phyloP scores from a whole-genome alignment of 1,139 yeast species.

The Hanseniaspora gamundiae region DNA sequence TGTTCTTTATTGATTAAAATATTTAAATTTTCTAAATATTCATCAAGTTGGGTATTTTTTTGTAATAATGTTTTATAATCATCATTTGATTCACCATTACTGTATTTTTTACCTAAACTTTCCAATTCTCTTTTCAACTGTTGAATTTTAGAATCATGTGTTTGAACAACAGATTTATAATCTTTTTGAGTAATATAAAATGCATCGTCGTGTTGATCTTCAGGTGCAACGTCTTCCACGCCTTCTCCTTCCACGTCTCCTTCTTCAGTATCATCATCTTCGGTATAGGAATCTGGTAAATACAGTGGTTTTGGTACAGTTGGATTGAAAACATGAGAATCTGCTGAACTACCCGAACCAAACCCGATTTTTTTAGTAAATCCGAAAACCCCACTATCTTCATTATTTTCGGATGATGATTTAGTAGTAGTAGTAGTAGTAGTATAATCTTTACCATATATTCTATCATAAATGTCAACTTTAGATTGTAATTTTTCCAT shows the following conservation, averaged over 20 bases:
- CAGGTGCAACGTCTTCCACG: neutral
- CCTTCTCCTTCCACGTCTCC: slow-evolving; percentile 2
- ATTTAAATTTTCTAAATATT: slow-evolving; percentile 16
- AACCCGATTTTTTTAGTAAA: neutral
- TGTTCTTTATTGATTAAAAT: slow-evolving; percentile 15
- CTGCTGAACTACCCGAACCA: no score
- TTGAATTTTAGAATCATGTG: neutral
- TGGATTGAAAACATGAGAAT: neutral
- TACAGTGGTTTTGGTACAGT: neutral
- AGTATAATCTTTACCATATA: neutral
- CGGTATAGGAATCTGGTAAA: no score
- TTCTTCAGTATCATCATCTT: neutral
- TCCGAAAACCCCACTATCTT: neutral
- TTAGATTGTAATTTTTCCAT: neutral
- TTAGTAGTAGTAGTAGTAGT: neutral
- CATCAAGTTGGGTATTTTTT: slow-evolving; percentile 14
- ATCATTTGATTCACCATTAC: slow-evolving; percentile 1
- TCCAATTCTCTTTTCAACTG: slow-evolving; percentile 3
- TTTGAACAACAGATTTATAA: slow-evolving; percentile 1
- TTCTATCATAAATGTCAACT: neutral
- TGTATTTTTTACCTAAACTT: slow-evolving; percentile 4
- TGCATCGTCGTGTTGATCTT: neutral
- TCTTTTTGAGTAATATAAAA: slow-evolving; percentile 2
- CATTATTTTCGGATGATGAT: neutral
- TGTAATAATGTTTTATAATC: slow-evolving; percentile 1